Conservation (phyloP, 2,329 filamentous ascomycete species). For the Penicillium polonicum region DNA sequence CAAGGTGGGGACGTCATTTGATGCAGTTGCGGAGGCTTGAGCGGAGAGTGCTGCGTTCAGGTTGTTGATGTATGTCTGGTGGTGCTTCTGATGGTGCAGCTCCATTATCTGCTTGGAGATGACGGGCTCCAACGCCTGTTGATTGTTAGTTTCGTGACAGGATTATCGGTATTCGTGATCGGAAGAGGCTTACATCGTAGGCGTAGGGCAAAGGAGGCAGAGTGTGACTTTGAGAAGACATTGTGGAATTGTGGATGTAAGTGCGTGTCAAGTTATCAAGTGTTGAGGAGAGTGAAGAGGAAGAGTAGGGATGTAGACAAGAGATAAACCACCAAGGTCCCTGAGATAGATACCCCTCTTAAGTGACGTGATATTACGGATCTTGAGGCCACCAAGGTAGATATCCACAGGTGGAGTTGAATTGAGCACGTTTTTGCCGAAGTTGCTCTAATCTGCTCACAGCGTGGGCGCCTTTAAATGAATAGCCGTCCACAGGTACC, state of each 20-base stretch:
- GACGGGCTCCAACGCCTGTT: slow-evolving; percentile 72
- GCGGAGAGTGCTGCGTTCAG: slow-evolving; percentile 74
- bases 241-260: slow-evolving; percentile 13
- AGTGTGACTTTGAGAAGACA: slow-evolving; percentile 50
- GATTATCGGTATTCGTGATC: neutral
- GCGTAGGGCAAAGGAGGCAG: slow-evolving; percentile 67
- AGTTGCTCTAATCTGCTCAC: neutral
- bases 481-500: no score
- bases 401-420: neutral
- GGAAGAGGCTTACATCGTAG: slow-evolving; percentile 62
- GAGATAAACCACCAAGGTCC: slow-evolving; percentile 19
- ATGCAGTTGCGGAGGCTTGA: slow-evolving; percentile 56
- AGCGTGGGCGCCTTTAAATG: neutral
- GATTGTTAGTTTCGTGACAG: slow-evolving; percentile 53
- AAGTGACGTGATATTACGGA: neutral
- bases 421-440: slow-evolving; percentile 1
- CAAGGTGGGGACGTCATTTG: slow-evolving; percentile 62
- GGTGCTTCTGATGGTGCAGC: slow-evolving; percentile 89
- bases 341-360: neutral
- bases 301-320: neutral
- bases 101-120: slow-evolving; percentile 92
- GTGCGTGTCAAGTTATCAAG: neutral
- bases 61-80: slow-evolving; percentile 87
- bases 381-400: slow-evolving; percentile 17
- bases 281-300: neutral